Evolutionary conservation across 257 asterid genomes (phyloP), one percentile per base, ranked within the genome.

Genomic region (Linderniella brevidens): DNA sequence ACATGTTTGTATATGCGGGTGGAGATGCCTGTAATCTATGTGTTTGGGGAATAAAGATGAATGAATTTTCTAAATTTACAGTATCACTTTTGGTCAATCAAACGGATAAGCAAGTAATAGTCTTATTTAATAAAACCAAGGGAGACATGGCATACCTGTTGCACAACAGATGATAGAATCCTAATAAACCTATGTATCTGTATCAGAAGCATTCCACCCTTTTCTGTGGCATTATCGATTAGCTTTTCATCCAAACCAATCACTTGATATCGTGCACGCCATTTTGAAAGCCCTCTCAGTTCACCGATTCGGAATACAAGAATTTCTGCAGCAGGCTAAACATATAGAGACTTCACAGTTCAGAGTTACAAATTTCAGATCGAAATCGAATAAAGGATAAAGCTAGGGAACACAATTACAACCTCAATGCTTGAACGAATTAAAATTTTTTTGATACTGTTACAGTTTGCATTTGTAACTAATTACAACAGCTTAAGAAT

Each of bases 251-350:
- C 92, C 69, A 90, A 71, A 43, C 98, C 98, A 65, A 90, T 79
- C 55, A 73, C 77, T 41, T 40, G 65, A 76, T 46, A 90, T 47
- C 96, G 93, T 60, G 96, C 79, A 52, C 88, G 94, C 98, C 98
- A 90, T 68, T 65, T 85, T 60, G 94, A 84, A 67, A 85, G 92
- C 49, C 94, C 95, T 68, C 90, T 75, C 20, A 90, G 73, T 62
- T 84, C 98, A 71, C 98, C 98, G 72, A 90, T 59, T 66, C 94
- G 74, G 56, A 90, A 90, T 42, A 73, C 94, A 61, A 90, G 72
- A 49, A 84, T 90, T 76, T 90, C 98, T 58, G 92, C 93, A 65
- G 98, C 95, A 64, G 98, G 98, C 98, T 88, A 90, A 68, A 60
- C 70, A 70, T 42, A 54, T 64, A 45, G 61, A 65, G n/a, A n/a